Evolutionary conservation across 768 basidiomycete species (phyloP).

Genomic region (Asterophora lycoperdoides): DNA sequence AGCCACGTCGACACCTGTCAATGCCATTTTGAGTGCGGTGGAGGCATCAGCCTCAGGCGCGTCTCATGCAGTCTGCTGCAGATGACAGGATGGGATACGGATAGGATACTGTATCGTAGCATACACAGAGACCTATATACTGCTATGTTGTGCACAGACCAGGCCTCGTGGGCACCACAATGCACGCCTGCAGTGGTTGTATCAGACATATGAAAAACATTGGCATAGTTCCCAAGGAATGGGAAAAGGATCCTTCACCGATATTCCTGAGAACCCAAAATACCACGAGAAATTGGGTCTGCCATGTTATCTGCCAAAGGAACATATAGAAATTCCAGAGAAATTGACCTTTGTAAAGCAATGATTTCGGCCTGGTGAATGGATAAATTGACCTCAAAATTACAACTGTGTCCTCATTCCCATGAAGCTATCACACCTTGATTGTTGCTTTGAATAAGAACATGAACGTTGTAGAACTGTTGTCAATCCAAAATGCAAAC

Average conservation of each 20-base stretch:
- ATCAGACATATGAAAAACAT: background rate
- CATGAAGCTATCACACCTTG: slow-evolving; percentile 30
- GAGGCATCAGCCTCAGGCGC: no score
- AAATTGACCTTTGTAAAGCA: background rate
- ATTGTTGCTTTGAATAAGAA: slow-evolving; percentile 32
- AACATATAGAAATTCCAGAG: background rate
- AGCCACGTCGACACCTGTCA: no score
- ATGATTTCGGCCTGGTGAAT: slow-evolving; percentile 2
- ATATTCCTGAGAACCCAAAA: no score
- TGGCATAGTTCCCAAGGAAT: background rate
- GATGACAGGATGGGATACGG: no score
- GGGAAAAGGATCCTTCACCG: background rate
- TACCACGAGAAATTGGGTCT: slow-evolving; percentile 1
- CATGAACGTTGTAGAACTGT: slow-evolving; percentile 8
- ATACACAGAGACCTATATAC: no score
- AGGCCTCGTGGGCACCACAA: no score
- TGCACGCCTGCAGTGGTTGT: no score
- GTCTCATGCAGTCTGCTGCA: no score
- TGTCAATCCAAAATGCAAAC: slow-evolving; percentile 12
- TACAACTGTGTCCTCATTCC: background rate
- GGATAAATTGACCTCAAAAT: slow-evolving; percentile 1
- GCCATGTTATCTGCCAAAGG: background rate
- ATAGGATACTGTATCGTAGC: no score
- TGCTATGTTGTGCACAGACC: no score
- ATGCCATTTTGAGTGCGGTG: no score